Base-by-base conservation (phyloP, 116 monocot species). In the Dioscorea cayenensis region DNA sequence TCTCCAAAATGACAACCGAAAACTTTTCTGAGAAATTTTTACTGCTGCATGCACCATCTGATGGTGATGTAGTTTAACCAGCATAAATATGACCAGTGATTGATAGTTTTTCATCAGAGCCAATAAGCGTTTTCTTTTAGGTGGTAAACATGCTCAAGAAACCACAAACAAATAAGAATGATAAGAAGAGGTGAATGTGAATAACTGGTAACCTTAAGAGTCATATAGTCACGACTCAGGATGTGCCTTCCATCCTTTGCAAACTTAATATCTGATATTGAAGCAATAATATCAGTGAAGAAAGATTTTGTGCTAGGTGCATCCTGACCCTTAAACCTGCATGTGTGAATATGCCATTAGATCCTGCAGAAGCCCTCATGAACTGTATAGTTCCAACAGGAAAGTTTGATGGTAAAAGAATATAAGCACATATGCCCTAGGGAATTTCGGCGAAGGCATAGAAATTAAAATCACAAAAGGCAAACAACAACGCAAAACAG, bases 221-320 rank as follows among this genome's bases (percentile, higher is more conserved):
- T 85, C 93, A 94, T 94, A 69, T 87, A 94, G 79, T 94, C 93
- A 68, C 93, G 87, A 83, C 90, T 89, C 10, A 94, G 81, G 51
- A 94, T 90, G 60, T 89, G 82, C 71, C 90, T 89, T 68, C 90
- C 93, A 72, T 87, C 90, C 71, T 90, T 87, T 55, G 76, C 79
- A 73, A 94, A 94, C 68, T 94, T 94, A 63, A 94, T 90, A 81
- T 94, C 93, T 65, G 93, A 87, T 83, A 94, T 85, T 51, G 93
- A 94, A 43, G 93, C 84, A 76, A 94, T 94, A 70, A 94, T 94
- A 65, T 94, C 93, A 48, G 93, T 94, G 51, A 94, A 94, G 73
- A 94, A 94, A 22, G 93, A 94, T 62, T 90, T 84, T 61, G 87
- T 79, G 75, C 89, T 84, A 23, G 92, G 82, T 71, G 85, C 74